Evolutionary conservation across 2,329 filamentous ascomycete genomes (phyloP).

Genomic region (Periconia sp.): DNA sequence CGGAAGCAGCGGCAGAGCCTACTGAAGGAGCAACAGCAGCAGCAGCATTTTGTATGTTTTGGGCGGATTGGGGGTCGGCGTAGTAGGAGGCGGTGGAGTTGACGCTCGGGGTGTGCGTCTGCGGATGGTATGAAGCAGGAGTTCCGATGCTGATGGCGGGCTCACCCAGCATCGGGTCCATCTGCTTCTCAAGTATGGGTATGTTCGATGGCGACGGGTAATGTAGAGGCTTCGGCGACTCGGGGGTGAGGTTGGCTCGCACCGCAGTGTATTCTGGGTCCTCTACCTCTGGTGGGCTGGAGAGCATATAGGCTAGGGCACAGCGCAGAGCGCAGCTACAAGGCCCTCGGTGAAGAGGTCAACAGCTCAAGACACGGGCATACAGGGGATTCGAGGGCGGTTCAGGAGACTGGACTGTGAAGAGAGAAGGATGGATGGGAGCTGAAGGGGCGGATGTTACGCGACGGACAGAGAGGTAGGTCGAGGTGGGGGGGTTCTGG

Average conservation of each 20-base stretch:
- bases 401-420: slow-evolving; percentile 2
- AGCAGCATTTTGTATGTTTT: slow-evolving; percentile 21
- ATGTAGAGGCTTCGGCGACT: slow-evolving; percentile 71
- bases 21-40: slow-evolving; percentile 24
- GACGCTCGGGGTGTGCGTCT: slow-evolving; percentile 34
- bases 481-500: slow-evolving; percentile 4
- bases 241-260: slow-evolving; percentile 63
- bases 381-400: slow-evolving; percentile 7
- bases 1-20: slow-evolving; percentile 26
- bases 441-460: slow-evolving; percentile 2
- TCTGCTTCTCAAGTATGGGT: slow-evolving; percentile 69
- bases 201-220: slow-evolving; percentile 69
- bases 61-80: slow-evolving; percentile 25
- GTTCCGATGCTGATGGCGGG: slow-evolving; percentile 59
- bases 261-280: slow-evolving; percentile 62
- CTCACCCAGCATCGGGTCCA: slow-evolving; percentile 71
- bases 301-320: slow-evolving; percentile 55
- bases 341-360: slow-evolving; percentile 17
- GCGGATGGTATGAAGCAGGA: slow-evolving; percentile 31
- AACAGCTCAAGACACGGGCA: slow-evolving; percentile 30
- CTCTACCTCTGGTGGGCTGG: slow-evolving; percentile 52
- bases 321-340: slow-evolving; percentile 22
- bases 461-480: slow-evolving; percentile 1
- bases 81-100: slow-evolving; percentile 31
- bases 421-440: neutral